phyloP scores from a whole-genome alignment of 2,329 filamentous ascomycete genomes.

The Metarhizium brunneum region DNA sequence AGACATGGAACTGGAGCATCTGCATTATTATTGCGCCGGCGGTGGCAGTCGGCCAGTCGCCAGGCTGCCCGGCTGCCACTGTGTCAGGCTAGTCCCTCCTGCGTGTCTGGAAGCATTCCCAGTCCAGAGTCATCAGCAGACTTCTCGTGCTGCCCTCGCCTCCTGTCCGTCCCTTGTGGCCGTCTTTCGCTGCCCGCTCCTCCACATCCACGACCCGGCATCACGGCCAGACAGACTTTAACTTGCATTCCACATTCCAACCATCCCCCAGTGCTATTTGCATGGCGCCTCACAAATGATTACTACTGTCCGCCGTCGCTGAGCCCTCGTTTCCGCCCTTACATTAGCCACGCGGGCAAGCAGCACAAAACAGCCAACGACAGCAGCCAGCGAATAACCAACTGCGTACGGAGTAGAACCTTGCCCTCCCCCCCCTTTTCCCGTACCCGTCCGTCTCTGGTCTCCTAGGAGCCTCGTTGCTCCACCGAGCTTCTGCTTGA shows the following conservation, averaged over 20 bases:
- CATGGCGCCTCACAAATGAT: constrained; percentile 11
- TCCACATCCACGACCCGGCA: constrained; percentile 4
- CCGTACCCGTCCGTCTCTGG: constrained; percentile 1
- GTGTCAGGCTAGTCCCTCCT: too few species aligned
- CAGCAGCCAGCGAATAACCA: not conserved
- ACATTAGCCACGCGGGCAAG: not conserved
- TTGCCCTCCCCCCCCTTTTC: constrained; percentile 8
- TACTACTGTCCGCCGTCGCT: constrained; percentile 12
- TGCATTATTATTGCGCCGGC: too few species aligned
- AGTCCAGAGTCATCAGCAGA: too few species aligned
- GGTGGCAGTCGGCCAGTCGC: too few species aligned
- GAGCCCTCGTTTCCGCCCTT: constrained; percentile 5
- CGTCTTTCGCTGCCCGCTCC: constrained; percentile 4
- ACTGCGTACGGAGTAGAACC: not conserved
- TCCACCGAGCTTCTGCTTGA: constrained; percentile 9
- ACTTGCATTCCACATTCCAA: constrained; percentile 3
- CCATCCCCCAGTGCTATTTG: not conserved
- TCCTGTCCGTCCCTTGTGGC: not conserved
- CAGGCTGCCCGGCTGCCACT: too few species aligned
- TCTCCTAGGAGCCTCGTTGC: constrained; percentile 9
- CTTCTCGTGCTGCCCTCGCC: too few species aligned
- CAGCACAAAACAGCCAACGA: not conserved
- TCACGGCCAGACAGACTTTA: constrained; percentile 5
- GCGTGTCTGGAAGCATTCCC: too few species aligned
- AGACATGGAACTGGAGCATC: too few species aligned